Conservation (phyloP, 495 filamentous ascomycete genomes). For the Apodospora peruviana region DNA sequence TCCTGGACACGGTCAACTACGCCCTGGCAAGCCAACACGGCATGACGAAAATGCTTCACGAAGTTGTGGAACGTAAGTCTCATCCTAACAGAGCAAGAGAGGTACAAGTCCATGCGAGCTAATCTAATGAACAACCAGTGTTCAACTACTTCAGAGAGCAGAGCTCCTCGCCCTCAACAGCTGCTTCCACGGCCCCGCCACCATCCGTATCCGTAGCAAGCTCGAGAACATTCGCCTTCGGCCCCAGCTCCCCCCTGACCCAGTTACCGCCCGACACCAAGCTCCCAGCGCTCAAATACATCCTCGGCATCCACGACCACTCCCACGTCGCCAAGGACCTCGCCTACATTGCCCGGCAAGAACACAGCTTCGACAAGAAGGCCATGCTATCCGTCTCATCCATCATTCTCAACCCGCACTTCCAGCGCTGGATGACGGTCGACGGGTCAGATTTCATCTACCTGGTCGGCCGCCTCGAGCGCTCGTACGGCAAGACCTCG, state of each 20-base stretch:
- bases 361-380: slow-evolving; percentile 6
- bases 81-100: too few relatives aligned
- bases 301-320: too few relatives aligned
- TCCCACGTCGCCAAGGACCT: background rate
- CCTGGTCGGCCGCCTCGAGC: slow-evolving; percentile 8
- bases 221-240: too few relatives aligned
- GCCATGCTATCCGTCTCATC: slow-evolving; percentile 26
- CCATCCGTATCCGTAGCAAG: too few relatives aligned
- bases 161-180: too few relatives aligned
- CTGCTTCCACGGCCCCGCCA: too few relatives aligned
- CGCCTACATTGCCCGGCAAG: slow-evolving; percentile 6
- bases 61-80: background rate
- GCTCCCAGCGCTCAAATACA: too few relatives aligned
- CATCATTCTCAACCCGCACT: slow-evolving; percentile 1
- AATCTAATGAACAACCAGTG: too few relatives aligned
- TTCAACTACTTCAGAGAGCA: too few relatives aligned
- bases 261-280: too few relatives aligned
- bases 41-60: background rate
- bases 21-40: background rate
- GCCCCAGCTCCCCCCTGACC: too few relatives aligned
- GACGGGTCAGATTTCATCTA: slow-evolving; percentile 1
- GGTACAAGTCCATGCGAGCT: too few relatives aligned
- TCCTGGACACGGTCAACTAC: background rate
- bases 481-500: slow-evolving; percentile 9
- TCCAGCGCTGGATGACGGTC: slow-evolving; percentile 6